These are phyloP conservation scores for Debaryomyces robertsiae DNA, from an alignment of 1,139 yeast species.

Conservation along the genomic window DNA sequence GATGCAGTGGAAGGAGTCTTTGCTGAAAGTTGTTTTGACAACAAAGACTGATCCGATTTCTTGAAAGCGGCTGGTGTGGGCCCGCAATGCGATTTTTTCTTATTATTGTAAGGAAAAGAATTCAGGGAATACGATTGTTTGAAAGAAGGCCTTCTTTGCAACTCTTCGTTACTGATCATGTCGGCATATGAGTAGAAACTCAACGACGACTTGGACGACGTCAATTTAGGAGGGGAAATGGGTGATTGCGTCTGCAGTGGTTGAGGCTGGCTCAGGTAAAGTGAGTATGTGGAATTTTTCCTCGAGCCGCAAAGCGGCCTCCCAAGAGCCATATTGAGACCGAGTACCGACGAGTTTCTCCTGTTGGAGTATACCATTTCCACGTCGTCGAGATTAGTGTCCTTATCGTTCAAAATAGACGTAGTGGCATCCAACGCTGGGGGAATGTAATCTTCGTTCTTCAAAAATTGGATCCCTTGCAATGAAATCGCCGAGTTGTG, in stretches of 20 bases:
- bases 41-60: conserved; percentile 11
- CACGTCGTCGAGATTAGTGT: conserved; percentile 62
- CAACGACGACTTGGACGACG: conserved; percentile 51
- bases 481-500: conserved; percentile 33
- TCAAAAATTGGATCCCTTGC: conserved; percentile 29
- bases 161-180: conserved; percentile 65
- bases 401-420: conserved; percentile 56
- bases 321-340: conserved; percentile 64
- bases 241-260: conserved; percentile 20
- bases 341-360: conserved; percentile 58
- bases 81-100: conserved; percentile 9
- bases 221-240: conserved; percentile 44
- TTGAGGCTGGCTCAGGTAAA: conserved; percentile 24
- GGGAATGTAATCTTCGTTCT: conserved; percentile 68
- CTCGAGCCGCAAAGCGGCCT: conserved; percentile 43
- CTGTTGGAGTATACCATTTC: conserved; percentile 68
- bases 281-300: conserved; percentile 42
- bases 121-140: conserved; percentile 29
- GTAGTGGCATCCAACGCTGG: conserved; percentile 85
- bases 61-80: conserved; percentile 14
- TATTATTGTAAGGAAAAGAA: conserved; percentile 2
- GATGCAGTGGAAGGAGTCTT: conserved; percentile 11
- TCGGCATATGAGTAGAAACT: conserved; percentile 82
- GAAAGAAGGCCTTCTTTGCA: conserved; percentile 59
- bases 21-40: conserved; percentile 21